These are phyloP conservation scores for Fusarium tjaetaba DNA, from an alignment of 2,329 filamentous ascomycete species.

Conservation along the genomic window DNA sequence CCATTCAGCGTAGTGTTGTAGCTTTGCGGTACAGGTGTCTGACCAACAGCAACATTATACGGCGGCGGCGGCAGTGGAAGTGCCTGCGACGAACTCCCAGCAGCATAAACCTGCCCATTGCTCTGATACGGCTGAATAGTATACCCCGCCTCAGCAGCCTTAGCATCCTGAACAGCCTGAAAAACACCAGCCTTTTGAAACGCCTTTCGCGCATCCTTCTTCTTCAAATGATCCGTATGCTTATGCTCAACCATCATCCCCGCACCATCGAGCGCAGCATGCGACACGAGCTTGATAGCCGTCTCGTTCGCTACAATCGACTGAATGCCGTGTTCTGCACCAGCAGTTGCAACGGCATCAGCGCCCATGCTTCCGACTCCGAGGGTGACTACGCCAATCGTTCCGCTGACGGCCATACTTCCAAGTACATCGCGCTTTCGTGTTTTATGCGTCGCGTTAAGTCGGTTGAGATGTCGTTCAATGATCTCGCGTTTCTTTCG, in stretches of 20 bases:
- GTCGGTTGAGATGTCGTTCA: conserved; percentile 49
- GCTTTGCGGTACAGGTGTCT: not conserved
- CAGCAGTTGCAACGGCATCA: conserved; percentile 48
- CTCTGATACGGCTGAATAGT: conserved; percentile 22
- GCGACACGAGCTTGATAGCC: conserved; percentile 48
- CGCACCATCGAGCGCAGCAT: conserved; percentile 50
- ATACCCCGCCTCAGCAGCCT: conserved; percentile 41
- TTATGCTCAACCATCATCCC: conserved; percentile 50
- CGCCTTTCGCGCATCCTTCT: conserved; percentile 48
- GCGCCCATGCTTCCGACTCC: conserved; percentile 50
- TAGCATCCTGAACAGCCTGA: conserved; percentile 44
- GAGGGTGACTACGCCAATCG: conserved; percentile 49
- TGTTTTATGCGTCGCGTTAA: conserved; percentile 49
- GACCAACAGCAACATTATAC: conserved; percentile 9
- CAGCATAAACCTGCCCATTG: conserved; percentile 5
- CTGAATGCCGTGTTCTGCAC: conserved; percentile 48
- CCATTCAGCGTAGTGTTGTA: not conserved
- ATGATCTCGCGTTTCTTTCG: conserved; percentile 55
- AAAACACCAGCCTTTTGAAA: conserved; percentile 48
- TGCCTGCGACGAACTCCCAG: conserved; percentile 1
- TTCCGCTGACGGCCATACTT: conserved; percentile 52
- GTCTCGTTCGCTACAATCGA: conserved; percentile 47
- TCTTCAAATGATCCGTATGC: conserved; percentile 48
- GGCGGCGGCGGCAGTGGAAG: conserved; percentile 25
- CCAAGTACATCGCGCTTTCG: conserved; percentile 54